phyloP scores from a whole-genome alignment of 139 green algal genomes.

The Closterium sp. region DNA sequence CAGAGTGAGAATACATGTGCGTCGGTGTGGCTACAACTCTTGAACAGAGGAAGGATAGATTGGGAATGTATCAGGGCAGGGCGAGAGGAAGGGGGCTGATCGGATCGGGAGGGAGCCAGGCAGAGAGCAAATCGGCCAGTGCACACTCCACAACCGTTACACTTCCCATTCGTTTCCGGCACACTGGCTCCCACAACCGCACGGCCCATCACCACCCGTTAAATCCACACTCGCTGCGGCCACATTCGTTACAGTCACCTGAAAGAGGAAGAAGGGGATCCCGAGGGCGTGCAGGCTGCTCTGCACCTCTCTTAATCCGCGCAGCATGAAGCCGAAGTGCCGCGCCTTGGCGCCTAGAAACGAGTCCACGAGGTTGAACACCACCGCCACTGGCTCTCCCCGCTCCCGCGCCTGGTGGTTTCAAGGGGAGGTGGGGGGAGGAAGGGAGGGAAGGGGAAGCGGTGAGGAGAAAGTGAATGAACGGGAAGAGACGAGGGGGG shows the following conservation, averaged over 20 bases:
- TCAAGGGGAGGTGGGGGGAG: neutral
- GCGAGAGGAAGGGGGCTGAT: no score
- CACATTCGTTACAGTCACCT: neutral
- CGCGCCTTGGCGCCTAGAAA: slow-evolving; percentile 66
- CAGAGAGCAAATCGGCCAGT: slow-evolving; percentile 5
- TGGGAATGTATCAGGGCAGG: no score
- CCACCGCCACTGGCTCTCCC: slow-evolving; percentile 36
- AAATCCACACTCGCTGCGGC: no score
- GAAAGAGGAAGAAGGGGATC: slow-evolving; percentile 54
- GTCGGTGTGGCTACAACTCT: no score
- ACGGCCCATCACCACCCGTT: neutral
- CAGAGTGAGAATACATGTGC: no score
- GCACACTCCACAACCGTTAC: neutral
- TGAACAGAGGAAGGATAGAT: no score
- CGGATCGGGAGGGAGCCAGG: slow-evolving; percentile 6
- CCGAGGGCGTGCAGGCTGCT: slow-evolving; percentile 29
- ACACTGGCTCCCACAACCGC: no score
- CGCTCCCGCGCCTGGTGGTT: slow-evolving; percentile 25
- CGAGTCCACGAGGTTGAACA: slow-evolving; percentile 49
- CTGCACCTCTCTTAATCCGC: slow-evolving; percentile 71
- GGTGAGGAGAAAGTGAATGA: neutral
- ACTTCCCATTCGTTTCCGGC: neutral
- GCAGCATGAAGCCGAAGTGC: slow-evolving; percentile 89
- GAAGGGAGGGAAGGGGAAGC: neutral
- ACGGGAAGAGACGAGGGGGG: neutral